These are phyloP conservation scores for Trematosphaeria pertusa DNA, from an alignment of 2,329 filamentous ascomycete genomes.

Conservation along the genomic window DNA sequence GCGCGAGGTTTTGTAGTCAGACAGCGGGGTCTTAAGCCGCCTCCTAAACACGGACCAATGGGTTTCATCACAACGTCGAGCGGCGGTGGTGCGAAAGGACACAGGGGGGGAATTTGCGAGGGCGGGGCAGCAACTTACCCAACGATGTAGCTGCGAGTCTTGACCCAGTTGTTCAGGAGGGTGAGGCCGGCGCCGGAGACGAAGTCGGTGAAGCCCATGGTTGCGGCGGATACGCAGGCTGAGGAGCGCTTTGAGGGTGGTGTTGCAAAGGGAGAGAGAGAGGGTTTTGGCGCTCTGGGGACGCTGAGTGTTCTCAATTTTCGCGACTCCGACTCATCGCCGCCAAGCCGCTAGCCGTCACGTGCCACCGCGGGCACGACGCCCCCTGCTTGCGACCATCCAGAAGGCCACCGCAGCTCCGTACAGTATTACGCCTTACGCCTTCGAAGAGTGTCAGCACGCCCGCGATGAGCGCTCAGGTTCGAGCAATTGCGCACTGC, in stretches of 20 bases:
- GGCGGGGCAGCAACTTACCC: constrained; percentile 68
- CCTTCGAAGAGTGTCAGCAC: too few species aligned
- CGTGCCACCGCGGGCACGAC: constrained; percentile 1
- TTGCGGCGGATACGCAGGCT: too few species aligned
- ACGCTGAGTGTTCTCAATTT: constrained; percentile 14
- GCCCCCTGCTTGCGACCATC: too few species aligned
- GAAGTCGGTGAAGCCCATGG: constrained; percentile 75
- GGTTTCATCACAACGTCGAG: constrained; percentile 74
- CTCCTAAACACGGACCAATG: constrained; percentile 97
- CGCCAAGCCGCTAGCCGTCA: constrained; percentile 10
- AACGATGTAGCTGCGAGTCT: constrained; percentile 80
- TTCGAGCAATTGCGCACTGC: too few species aligned
- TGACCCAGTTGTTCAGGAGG: constrained; percentile 75
- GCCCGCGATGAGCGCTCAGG: too few species aligned
- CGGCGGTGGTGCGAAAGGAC: constrained; percentile 25
- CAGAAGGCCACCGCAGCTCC: too few species aligned
- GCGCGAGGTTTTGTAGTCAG: constrained; percentile 79
- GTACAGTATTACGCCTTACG: too few species aligned
- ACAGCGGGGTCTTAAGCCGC: constrained; percentile 87
- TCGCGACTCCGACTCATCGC: constrained; percentile 2
- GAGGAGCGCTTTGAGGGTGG: too few species aligned
- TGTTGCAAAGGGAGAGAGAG: constrained; percentile 12
- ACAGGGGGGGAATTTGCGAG: constrained; percentile 21
- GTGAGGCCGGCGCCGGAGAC: constrained; percentile 70
- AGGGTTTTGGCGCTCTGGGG: too few species aligned